Conservation (phyloP, 768 basidiomycete genomes). For the Lentinula boryana region DNA sequence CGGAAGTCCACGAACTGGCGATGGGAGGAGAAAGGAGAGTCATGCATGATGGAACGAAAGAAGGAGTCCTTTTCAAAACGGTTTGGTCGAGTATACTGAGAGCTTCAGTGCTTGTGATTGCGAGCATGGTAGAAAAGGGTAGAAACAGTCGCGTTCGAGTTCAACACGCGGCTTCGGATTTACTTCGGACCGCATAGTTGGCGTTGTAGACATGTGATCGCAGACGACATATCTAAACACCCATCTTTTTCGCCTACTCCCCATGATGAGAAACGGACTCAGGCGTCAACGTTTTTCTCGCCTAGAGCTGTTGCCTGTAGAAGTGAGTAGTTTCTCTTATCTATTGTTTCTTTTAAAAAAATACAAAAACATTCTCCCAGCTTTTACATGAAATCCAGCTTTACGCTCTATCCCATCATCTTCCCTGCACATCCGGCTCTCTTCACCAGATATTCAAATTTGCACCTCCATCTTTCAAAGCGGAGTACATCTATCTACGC, state of each 20-base stretch:
- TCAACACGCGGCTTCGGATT: not conserved
- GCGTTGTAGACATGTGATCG: not conserved
- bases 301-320: not conserved
- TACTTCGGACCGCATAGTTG: not conserved
- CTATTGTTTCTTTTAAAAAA: not conserved
- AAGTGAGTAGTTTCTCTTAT: not conserved
- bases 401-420: conserved; percentile 52
- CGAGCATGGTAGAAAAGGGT: conserved; percentile 47
- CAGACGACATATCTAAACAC: not conserved
- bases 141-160: not conserved
- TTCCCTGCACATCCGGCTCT: conserved; percentile 55
- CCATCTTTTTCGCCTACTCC: not conserved
- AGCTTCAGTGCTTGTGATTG: conserved; percentile 41
- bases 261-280: not conserved
- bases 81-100: conserved; percentile 42
- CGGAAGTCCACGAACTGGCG: conserved; percentile 49
- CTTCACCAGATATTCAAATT: conserved; percentile 48
- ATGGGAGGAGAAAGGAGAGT: conserved; percentile 26
- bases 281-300: not conserved
- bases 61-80: conserved; percentile 38
- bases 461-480: conserved; percentile 54
- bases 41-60: conserved; percentile 33
- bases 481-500: conserved; percentile 54
- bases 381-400: conserved; percentile 77
- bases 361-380: conserved; percentile 28